These are phyloP conservation scores for Candida ponderosae DNA, from an alignment of 805 yeast species.

Conservation along the genomic window DNA sequence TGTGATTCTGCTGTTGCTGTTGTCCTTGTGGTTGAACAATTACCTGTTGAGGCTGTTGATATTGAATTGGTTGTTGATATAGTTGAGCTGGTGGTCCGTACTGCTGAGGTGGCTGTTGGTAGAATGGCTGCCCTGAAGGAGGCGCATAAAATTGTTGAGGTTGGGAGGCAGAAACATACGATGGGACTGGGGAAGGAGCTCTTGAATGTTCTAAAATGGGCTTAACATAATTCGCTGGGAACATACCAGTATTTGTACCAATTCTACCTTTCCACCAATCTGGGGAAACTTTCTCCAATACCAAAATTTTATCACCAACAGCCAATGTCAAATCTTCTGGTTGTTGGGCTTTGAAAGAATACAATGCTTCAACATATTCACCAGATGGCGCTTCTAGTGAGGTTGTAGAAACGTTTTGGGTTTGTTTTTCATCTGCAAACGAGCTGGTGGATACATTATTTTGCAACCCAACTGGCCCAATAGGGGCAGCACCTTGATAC, in stretches of 20 bases:
- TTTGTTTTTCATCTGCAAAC: background rate
- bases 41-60: conserved; percentile 25
- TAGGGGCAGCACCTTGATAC: conserved; percentile 44
- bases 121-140: conserved; percentile 44
- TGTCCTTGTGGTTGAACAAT: conserved; percentile 25
- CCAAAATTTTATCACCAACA: conserved; percentile 62
- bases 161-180: conserved; percentile 7
- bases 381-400: conserved; percentile 18
- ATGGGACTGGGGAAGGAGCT: conserved; percentile 7
- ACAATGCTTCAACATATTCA: conserved; percentile 58
- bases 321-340: conserved; percentile 60
- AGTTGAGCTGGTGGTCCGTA: conserved; percentile 25
- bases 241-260: conserved; percentile 62
- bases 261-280: conserved; percentile 90
- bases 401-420: conserved; percentile 10
- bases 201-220: conserved; percentile 2
- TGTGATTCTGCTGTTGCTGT: conserved; percentile 24
- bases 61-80: conserved; percentile 19
- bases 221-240: conserved; percentile 83
- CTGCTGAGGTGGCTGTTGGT: conserved; percentile 29
- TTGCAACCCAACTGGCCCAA: conserved; percentile 34
- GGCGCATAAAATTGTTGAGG: conserved; percentile 21
- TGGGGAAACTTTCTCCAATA: conserved; percentile 64
- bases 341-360: conserved; percentile 69
- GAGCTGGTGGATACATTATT: conserved; percentile 16